Conservation (phyloP, 148 eudicot genomes). For the Camellia lanceoleosa region DNA sequence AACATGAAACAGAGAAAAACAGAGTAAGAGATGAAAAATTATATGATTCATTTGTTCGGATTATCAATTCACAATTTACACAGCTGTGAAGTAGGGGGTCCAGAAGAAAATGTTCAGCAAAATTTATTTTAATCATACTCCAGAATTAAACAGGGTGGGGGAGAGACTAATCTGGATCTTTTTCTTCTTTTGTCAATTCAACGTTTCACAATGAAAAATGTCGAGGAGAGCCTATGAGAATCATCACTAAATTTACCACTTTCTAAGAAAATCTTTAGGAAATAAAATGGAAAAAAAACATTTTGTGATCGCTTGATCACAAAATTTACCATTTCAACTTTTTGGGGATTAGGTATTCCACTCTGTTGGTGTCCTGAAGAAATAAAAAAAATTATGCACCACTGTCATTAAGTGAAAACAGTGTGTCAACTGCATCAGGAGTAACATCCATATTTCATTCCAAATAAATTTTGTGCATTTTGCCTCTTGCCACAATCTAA, state of each 20-base stretch:
- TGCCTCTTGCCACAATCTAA: background rate
- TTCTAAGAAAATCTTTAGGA: too few species aligned
- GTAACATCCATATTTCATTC: background rate
- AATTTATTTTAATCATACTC: background rate
- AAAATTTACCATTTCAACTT: constrained; percentile 36
- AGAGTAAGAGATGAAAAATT: background rate
- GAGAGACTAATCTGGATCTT: background rate
- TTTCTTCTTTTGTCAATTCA: background rate
- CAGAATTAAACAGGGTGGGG: too few species aligned
- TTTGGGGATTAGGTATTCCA: constrained; percentile 95
- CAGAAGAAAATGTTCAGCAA: background rate
- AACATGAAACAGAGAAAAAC: background rate
- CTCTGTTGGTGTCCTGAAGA: constrained; percentile 76
- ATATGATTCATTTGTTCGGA: background rate
- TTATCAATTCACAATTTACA: background rate
- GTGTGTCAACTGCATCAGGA: background rate
- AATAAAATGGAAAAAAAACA: too few species aligned
- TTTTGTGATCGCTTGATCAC: too few species aligned
- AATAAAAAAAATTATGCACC: constrained; percentile 6
- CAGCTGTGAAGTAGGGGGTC: too few species aligned
- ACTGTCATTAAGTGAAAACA: background rate
- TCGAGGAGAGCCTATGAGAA: background rate
- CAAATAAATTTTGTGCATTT: background rate
- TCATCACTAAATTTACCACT: too few species aligned
- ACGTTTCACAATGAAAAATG: background rate